These are phyloP conservation scores for Barbatosphaeria neglecta DNA, from an alignment of 495 filamentous ascomycete species.

Conservation along the genomic window DNA sequence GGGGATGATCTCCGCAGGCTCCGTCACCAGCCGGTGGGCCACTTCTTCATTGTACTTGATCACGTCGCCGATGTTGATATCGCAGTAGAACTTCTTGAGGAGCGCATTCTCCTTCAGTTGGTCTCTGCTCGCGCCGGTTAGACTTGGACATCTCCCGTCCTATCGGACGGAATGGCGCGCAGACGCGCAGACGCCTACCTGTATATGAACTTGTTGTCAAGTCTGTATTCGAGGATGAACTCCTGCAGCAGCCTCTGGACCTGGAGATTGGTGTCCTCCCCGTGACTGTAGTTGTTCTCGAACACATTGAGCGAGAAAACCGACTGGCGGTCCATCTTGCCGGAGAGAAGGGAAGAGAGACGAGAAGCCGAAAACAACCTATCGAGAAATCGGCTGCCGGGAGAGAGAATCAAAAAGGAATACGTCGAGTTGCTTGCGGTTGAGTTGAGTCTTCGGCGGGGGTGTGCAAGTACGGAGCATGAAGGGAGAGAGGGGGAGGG, in stretches of 20 bases:
- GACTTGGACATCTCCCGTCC: background rate
- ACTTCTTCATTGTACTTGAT: constrained; percentile 96
- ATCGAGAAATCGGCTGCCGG: no score
- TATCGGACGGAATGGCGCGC: background rate
- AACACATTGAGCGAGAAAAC: constrained; percentile 75
- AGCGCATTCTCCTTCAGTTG: constrained; percentile 93
- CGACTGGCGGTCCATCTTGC: constrained; percentile 75
- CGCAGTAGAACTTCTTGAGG: constrained; percentile 89
- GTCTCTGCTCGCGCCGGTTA: constrained; percentile 49
- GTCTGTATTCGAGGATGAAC: constrained; percentile 88
- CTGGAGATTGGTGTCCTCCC: constrained; percentile 43
- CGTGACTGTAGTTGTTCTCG: constrained; percentile 45
- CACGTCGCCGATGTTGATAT: constrained; percentile 91
- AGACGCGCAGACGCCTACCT: constrained; percentile 39
- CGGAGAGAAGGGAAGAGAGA: background rate
- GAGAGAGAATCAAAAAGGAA: no score
- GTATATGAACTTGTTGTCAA: constrained; percentile 95
- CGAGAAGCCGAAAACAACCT: background rate
- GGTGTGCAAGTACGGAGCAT: background rate
- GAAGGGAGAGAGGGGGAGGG: background rate
- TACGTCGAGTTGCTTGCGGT: no score
- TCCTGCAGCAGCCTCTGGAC: constrained; percentile 54
- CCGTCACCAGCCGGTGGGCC: constrained; percentile 78
- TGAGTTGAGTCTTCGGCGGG: background rate
- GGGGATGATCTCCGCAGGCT: constrained; percentile 87